Conservation (phyloP, 2,329 filamentous ascomycete species). For the Fusarium incarnatum region DNA sequence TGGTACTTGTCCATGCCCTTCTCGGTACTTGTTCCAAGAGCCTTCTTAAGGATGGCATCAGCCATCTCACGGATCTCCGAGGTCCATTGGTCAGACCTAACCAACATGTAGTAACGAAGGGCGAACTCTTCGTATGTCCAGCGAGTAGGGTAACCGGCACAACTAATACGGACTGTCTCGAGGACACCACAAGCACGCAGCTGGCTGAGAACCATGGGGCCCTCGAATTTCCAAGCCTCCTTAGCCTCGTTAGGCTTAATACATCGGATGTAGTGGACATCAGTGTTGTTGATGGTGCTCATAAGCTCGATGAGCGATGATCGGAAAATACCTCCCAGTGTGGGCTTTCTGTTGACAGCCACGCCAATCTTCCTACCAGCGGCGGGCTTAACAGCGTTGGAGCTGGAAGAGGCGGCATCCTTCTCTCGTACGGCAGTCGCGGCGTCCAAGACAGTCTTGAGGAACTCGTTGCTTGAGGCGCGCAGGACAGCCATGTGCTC, state of each 20-base stretch:
- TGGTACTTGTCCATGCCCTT: constrained; percentile 93
- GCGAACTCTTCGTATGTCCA: constrained; percentile 99
- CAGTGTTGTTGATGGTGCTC: constrained; percentile 96
- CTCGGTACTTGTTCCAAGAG: constrained; percentile 80
- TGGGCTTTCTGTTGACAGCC: constrained; percentile 95
- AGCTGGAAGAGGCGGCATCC: constrained; percentile 74
- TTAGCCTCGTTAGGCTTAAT: constrained; percentile 99
- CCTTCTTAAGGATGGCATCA: constrained; percentile 89
- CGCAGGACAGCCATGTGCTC: constrained; percentile 96
- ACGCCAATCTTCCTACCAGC: constrained; percentile 89
- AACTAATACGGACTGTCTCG: constrained; percentile 97
- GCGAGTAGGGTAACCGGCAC: constrained; percentile 94
- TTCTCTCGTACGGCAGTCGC: constrained; percentile 91
- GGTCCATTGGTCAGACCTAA: constrained; percentile 90
- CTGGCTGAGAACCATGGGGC: constrained; percentile 98
- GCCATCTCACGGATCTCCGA: constrained; percentile 95
- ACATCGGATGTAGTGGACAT: constrained; percentile 98
- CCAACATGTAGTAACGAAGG: constrained; percentile 96
- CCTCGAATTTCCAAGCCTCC: constrained; percentile 97
- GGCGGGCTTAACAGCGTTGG: constrained; percentile 81
- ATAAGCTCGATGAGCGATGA: constrained; percentile 98
- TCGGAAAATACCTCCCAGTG: constrained; percentile 97
- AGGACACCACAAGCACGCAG: constrained; percentile 98
- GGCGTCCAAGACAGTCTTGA: constrained; percentile 85
- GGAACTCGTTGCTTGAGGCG: constrained; percentile 85